phyloP scores from a whole-genome alignment of 129 eudicot species.

The Saussurea involucrata region DNA sequence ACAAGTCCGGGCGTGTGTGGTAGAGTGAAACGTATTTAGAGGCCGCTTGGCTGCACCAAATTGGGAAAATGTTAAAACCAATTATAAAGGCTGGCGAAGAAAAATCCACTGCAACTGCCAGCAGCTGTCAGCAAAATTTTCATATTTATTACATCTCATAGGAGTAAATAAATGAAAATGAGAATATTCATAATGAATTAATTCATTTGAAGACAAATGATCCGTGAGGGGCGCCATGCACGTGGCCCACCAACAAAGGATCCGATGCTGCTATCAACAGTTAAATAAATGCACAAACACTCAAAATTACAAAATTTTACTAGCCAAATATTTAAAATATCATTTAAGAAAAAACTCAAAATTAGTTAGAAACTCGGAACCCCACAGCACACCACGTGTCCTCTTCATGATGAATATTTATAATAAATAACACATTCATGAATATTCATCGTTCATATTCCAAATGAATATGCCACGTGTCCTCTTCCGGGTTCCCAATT shows the following conservation, averaged over 20 bases:
- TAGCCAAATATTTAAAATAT: no score
- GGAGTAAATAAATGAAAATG: not conserved
- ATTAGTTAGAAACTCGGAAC: not conserved
- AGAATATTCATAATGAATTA: not conserved
- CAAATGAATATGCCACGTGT: no score
- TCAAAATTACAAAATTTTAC: not conserved
- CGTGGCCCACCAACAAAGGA: conserved; percentile 25
- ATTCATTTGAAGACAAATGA: conserved; percentile 22
- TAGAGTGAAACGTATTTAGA: conserved; percentile 45
- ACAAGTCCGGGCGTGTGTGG: conserved; percentile 57
- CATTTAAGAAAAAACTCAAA: no score
- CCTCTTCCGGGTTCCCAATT: no score
- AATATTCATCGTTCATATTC: no score
- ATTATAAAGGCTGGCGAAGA: not conserved
- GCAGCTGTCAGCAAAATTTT: conserved; percentile 6
- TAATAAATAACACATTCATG: not conserved
- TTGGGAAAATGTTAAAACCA: conserved; percentile 2
- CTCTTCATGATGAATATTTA: not conserved
- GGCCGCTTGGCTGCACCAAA: conserved; percentile 70
- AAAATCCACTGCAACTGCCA: conserved; percentile 4
- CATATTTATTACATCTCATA: not conserved
- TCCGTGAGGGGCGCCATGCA: conserved; percentile 25
- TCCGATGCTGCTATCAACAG: conserved; percentile 11
- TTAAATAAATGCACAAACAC: not conserved
- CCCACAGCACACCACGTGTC: not conserved